phyloP scores from a whole-genome alignment of 371 early-diverging fungal genomes.

The Syncephalastrum contaminatum region DNA sequence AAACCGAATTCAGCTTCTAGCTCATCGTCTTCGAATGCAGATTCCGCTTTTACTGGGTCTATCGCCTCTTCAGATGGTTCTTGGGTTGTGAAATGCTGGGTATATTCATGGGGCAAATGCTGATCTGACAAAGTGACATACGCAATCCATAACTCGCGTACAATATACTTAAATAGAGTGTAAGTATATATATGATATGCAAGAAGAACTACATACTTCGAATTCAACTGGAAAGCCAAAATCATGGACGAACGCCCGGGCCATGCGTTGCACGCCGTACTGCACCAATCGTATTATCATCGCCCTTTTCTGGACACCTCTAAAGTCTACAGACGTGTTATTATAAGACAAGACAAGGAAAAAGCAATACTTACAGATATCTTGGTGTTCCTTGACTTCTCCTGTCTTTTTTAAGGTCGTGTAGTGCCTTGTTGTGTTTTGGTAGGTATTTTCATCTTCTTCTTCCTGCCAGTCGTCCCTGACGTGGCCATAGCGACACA shows the following conservation, averaged over 20 bases:
- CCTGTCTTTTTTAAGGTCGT: too few relatives aligned
- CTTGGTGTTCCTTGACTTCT: too few relatives aligned
- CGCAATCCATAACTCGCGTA: constrained; percentile 37
- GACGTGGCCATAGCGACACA: constrained; percentile 22
- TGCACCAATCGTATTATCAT: constrained; percentile 7
- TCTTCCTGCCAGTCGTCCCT: constrained; percentile 11
- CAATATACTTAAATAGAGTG: constrained; percentile 11
- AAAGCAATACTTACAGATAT: too few relatives aligned
- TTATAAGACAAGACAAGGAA: too few relatives aligned
- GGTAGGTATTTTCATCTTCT: constrained; percentile 3
- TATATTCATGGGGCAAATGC: constrained; percentile 12
- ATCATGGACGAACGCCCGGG: constrained; percentile 25
- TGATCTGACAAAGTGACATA: constrained; percentile 19
- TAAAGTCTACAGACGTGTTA: too few relatives aligned
- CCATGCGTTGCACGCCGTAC: constrained; percentile 18
- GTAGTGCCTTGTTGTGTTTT: too few relatives aligned
- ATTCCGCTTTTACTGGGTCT: background rate
- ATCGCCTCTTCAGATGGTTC: background rate
- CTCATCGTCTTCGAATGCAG: constrained; percentile 1
- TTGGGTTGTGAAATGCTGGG: background rate
- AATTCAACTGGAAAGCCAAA: constrained; percentile 29
- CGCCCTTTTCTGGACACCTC: too few relatives aligned
- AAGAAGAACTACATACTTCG: constrained; percentile 15
- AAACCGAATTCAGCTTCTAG: constrained; percentile 2
- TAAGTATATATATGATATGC: background rate